Base-by-base conservation (phyloP, 352 stramenopile genomes). In the Pythium dissotocum region DNA sequence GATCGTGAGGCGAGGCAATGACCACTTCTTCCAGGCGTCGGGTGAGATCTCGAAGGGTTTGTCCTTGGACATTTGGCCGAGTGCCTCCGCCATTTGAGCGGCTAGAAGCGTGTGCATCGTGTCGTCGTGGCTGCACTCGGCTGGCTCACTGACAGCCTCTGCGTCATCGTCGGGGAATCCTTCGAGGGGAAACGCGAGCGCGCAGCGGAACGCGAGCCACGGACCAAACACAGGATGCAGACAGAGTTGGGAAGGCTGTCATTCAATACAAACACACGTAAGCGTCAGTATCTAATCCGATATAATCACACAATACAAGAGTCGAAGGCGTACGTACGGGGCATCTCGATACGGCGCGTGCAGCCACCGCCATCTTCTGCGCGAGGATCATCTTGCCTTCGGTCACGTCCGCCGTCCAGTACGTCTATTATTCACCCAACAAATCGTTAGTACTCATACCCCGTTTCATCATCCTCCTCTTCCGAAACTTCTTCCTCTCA, bases 351-450 rank as follows among this genome's bases (percentile, higher is more conserved):
- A 84, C 79, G 5, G 74, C 75, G 14, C 69, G 55, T 13, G 82
- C 75, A 12, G 80, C 76, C 14, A 90, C 71, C 10, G 82, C 82
- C 79, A 93, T 88, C 60, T 83, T 83, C 49, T 90, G 79, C 30
- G 82, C 83, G 48, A 90, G 73, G 52, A 93, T 89, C 85, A 91
- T 90, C 64, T 89, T 93, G 28, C 78, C 79, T 1, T 79, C 76
- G 38, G 84, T 73, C 1, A 71, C 90, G 61, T 93, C 84, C 1
- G 81, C 74, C 6, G 88, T 78, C 82, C 82, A 93, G 54, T 89
- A 93, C 4, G 82, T 70, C 82, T 88, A 26, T 56, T n/a, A 14
- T 28, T 54, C 63, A 52, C 9, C 2, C 21, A 24, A 35, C 9
- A 33, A 32, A 30, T 30, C 28, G 28, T 30, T 4, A 30, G 28